phyloP scores from a whole-genome alignment of 2,329 filamentous ascomycete genomes.

The Ceratocystis cacaofunesta region DNA sequence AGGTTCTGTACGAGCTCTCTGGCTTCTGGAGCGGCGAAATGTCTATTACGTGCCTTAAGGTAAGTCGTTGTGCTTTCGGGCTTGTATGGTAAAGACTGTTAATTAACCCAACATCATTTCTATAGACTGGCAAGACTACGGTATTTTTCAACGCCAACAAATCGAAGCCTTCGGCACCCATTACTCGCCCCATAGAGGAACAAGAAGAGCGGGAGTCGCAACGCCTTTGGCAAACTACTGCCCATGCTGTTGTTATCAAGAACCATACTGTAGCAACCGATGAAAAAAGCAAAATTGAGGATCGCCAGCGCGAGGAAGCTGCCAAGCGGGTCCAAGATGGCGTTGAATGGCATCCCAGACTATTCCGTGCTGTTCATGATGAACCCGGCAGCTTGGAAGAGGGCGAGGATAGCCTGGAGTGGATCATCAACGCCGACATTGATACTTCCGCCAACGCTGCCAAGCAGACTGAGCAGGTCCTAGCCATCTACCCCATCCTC shows the following conservation, averaged over 20 bases:
- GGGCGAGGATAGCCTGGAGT: conserved; percentile 80
- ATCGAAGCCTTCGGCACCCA: conserved; percentile 60
- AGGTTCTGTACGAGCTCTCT: conserved; percentile 78
- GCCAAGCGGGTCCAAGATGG: conserved; percentile 62
- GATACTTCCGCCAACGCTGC: conserved; percentile 43
- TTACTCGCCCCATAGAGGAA: conserved; percentile 63
- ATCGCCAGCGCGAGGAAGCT: conserved; percentile 79
- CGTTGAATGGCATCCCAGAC: conserved; percentile 71
- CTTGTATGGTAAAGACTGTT: not conserved
- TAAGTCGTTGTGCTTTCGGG: conserved; percentile 28
- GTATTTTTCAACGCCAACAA: conserved; percentile 76
- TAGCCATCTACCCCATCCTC: conserved; percentile 73
- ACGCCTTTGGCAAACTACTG: conserved; percentile 68
- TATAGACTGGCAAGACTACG: conserved; percentile 72
- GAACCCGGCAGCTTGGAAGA: conserved; percentile 58
- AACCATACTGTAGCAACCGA: conserved; percentile 85
- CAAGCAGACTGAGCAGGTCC: conserved; percentile 59
- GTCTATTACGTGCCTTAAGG: conserved; percentile 70
- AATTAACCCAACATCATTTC: not conserved
- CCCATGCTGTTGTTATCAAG: conserved; percentile 63
- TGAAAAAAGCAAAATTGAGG: conserved; percentile 93
- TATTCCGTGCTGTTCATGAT: conserved; percentile 64
- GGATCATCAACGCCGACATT: conserved; percentile 83
- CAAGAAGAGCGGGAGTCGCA: conserved; percentile 87
- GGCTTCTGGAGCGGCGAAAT: conserved; percentile 93